Conservation (phyloP, 2,329 filamentous ascomycete genomes). For the Lasiodiplodia theobromae region DNA sequence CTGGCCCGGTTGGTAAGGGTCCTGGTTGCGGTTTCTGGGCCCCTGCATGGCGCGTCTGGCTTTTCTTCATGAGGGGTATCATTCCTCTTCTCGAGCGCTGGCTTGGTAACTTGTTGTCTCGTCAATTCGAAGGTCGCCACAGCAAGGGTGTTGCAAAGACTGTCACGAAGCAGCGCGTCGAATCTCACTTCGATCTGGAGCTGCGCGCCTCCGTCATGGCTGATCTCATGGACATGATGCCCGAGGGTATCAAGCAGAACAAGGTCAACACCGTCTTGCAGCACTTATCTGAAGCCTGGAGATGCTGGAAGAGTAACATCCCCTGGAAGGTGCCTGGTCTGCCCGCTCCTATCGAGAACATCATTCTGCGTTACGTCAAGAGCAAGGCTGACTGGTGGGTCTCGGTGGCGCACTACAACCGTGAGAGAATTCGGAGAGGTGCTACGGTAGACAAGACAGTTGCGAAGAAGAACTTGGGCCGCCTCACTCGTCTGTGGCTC, state of each 20-base stretch:
- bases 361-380: constrained; percentile 98
- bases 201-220: constrained; percentile 98
- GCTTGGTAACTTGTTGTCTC: constrained; percentile 94
- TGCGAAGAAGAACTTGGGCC: constrained; percentile 97
- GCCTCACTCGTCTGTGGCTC: constrained; percentile 92
- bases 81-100: constrained; percentile 96
- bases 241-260: constrained; percentile 98
- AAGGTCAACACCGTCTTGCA: constrained; percentile 98
- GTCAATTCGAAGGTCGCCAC: constrained; percentile 97
- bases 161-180: constrained; percentile 97
- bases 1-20: constrained; percentile 93
- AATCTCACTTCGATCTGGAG: constrained; percentile 97
- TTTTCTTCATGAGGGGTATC: constrained; percentile 99
- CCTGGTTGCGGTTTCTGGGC: constrained; percentile 99
- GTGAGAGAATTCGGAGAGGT: constrained; percentile 93
- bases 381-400: constrained; percentile 99
- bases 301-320: constrained; percentile 99
- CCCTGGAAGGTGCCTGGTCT: constrained; percentile 98
- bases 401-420: constrained; percentile 97
- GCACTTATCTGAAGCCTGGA: constrained; percentile 96
- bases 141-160: constrained; percentile 99
- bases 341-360: constrained; percentile 97
- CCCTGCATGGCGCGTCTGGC: constrained; percentile 97
- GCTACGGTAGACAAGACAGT: constrained; percentile 99
- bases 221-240: constrained; percentile 99